phyloP scores from a whole-genome alignment of 1,139 yeast species.

The Meyerozyma sp. region DNA sequence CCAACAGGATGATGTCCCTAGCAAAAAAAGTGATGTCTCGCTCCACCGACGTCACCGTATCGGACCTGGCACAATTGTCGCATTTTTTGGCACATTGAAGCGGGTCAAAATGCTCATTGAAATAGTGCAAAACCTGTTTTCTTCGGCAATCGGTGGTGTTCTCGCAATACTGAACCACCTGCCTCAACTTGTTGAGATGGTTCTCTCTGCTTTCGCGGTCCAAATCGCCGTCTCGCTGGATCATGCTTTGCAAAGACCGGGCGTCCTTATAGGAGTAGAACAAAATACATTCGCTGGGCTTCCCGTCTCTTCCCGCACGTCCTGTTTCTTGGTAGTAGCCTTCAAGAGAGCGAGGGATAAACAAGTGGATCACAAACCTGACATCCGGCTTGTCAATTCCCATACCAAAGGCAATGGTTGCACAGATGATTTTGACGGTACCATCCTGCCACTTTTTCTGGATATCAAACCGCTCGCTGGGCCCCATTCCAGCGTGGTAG shows the following conservation, averaged over 20 bases:
- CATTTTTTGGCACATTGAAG: constrained; percentile 66
- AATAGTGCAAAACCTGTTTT: constrained; percentile 81
- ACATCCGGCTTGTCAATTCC: constrained; percentile 97
- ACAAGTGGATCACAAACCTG: constrained; percentile 81
- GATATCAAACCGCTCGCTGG: constrained; percentile 64
- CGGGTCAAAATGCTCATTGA: constrained; percentile 76
- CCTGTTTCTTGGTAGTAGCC: constrained; percentile 98
- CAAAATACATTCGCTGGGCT: constrained; percentile 72
- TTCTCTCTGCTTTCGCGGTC: constrained; percentile 65
- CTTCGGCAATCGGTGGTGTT: constrained; percentile 88
- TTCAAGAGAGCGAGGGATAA: constrained; percentile 87
- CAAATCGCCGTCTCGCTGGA: constrained; percentile 68
- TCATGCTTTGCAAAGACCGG: constrained; percentile 65
- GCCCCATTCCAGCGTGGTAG: constrained; percentile 92
- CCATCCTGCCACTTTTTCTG: constrained; percentile 84
- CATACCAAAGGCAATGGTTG: constrained; percentile 98
- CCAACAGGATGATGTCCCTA: constrained; percentile 52
- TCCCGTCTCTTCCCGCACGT: constrained; percentile 97
- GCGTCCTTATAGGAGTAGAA: constrained; percentile 79
- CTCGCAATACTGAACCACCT: constrained; percentile 89
- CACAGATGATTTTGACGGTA: constrained; percentile 73
- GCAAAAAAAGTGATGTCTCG: constrained; percentile 71
- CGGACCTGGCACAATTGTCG: constrained; percentile 67
- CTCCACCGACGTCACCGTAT: constrained; percentile 28
- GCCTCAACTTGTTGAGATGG: constrained; percentile 71